Percentiles rank a stretch among this genome's conserved stretches.
phyloP scores from a whole-genome alignment of 345 rosid species.

The Ailanthus altissimus region DNA sequence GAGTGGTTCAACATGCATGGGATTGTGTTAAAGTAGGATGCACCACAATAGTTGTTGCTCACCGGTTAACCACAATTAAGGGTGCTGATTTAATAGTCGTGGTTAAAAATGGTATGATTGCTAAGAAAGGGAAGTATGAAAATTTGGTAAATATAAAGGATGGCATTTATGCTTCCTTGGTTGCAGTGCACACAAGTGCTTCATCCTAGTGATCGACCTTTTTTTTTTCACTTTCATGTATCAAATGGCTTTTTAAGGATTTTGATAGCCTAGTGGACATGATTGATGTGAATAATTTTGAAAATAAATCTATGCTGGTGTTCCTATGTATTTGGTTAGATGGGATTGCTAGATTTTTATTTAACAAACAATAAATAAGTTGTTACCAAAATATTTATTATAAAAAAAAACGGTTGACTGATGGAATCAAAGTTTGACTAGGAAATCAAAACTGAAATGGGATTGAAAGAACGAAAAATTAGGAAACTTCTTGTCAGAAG shows the following conservation, averaged over 20 bases:
- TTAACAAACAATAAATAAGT: too few relatives aligned
- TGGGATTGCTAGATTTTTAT: too few relatives aligned
- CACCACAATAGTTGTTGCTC: conserved; percentile 36
- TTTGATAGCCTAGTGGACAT: conserved; percentile 12
- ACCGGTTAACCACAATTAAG: conserved; percentile 22
- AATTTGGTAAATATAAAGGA: neutral
- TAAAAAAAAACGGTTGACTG: too few relatives aligned
- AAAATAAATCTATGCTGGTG: too few relatives aligned
- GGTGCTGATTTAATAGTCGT: conserved; percentile 18
- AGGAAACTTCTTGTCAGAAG: too few relatives aligned
- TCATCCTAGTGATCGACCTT: too few relatives aligned
- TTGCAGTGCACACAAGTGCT: neutral
- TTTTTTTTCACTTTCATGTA: too few relatives aligned
- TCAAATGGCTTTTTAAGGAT: conserved; percentile 60
- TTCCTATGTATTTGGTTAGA: too few relatives aligned
- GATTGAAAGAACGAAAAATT: too few relatives aligned
- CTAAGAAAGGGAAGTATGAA: conserved; percentile 11
- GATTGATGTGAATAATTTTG: neutral
- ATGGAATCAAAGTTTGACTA: too few relatives aligned
- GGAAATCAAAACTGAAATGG: too few relatives aligned
- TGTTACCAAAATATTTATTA: too few relatives aligned
- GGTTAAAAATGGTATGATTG: conserved; percentile 17
- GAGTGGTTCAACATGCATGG: conserved; percentile 32
- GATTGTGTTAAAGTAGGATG: conserved; percentile 30
- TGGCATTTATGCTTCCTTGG: neutral